Evolutionary conservation across 768 basidiomycete species (phyloP).

Genomic region (Psilocybe subaeruginosa): DNA sequence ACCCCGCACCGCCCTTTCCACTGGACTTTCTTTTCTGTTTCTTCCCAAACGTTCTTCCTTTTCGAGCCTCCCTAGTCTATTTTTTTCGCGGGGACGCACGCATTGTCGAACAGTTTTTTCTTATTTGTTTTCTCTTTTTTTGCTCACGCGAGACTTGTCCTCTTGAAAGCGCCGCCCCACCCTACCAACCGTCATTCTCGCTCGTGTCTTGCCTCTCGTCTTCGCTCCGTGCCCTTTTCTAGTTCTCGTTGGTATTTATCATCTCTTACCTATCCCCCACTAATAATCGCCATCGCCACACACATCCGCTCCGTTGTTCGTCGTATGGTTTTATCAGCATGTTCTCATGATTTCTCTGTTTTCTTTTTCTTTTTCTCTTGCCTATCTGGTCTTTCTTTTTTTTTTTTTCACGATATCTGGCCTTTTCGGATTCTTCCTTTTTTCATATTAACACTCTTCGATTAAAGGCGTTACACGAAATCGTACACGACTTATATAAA

Average conservation of each 20-base stretch:
- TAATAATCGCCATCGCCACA: constrained; percentile 27
- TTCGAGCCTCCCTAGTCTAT: constrained; percentile 14
- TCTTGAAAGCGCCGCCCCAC: background rate
- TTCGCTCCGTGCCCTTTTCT: background rate
- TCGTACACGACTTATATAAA: constrained; percentile 18
- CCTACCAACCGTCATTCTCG: constrained; percentile 1
- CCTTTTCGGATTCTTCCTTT: constrained; percentile 22
- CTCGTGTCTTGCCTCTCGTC: constrained; percentile 2
- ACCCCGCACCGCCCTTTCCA: constrained; percentile 1
- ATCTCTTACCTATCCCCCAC: constrained; percentile 33
- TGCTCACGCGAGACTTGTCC: background rate
- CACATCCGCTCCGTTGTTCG: constrained; percentile 17
- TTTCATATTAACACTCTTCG: constrained; percentile 15
- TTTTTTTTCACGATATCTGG: constrained; percentile 39
- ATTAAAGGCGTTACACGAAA: constrained; percentile 8
- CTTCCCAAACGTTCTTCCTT: constrained; percentile 8
- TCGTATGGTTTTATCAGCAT: constrained; percentile 18
- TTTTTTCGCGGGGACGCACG: constrained; percentile 1
- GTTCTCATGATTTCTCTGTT: constrained; percentile 29
- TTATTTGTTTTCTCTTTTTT: background rate
- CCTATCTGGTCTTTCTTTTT: constrained; percentile 22
- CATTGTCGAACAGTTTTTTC: background rate
- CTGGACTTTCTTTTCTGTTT: constrained; percentile 23
- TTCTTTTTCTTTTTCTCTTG: constrained; percentile 29
- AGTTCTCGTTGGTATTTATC: constrained; percentile 35